Percentiles rank a stretch among this genome's conserved stretches.
Evolutionary conservation across 1,284 basidiomycete genomes (phyloP).

Genomic region (Mrakiaceae sp.): DNA sequence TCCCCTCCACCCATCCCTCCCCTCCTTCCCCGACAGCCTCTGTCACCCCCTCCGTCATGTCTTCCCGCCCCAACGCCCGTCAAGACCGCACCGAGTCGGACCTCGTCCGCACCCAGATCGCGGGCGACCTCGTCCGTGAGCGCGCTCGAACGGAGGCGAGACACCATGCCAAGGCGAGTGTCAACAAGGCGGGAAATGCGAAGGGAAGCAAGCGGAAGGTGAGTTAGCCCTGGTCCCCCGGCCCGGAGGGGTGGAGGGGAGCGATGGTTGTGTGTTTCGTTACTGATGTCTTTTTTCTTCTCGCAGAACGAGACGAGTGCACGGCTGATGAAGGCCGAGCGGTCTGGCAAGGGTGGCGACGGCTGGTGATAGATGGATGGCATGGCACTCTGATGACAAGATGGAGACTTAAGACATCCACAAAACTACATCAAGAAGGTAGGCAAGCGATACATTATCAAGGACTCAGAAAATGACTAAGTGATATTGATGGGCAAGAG

Average conservation of each 20-base stretch:
- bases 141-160: constrained; percentile 56
- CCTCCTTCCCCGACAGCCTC: constrained; percentile 1
- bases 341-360: constrained; percentile 11
- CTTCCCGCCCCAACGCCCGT: constrained; percentile 9
- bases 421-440: too few species aligned
- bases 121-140: constrained; percentile 50
- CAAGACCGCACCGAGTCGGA: constrained; percentile 20
- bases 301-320: constrained; percentile 9
- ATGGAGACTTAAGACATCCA: too few species aligned
- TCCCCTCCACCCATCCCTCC: not conserved
- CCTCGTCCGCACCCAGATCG: constrained; percentile 45
- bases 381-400: too few species aligned
- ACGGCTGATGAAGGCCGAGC: constrained; percentile 16
- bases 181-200: constrained; percentile 53
- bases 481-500: too few species aligned
- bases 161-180: constrained; percentile 57
- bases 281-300: not conserved
- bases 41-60: not conserved
- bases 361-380: constrained; percentile 8
- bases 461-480: too few species aligned
- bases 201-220: constrained; percentile 78
- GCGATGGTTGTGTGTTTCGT: not conserved
- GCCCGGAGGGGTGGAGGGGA: not conserved
- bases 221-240: constrained; percentile 31
- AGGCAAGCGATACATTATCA: too few species aligned